Evolutionary conservation across 2,329 filamentous ascomycete genomes (phyloP), one percentile per base, ranked within the genome.

Genomic region (Botrytis galanthina): DNA sequence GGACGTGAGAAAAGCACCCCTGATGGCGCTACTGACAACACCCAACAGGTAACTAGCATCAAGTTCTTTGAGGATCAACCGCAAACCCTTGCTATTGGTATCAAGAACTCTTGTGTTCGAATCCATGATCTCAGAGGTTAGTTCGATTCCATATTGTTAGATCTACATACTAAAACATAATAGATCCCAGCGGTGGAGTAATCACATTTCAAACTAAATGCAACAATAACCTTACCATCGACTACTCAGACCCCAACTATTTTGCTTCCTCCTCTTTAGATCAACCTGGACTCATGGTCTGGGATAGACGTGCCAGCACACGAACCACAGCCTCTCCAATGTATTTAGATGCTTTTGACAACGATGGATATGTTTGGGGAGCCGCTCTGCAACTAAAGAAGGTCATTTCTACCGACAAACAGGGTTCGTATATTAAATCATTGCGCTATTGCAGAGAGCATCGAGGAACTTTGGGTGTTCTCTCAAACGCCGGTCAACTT

Each of bases 51-150:
- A 37, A 93, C 92, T 1, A 95, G 92, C 79, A 90, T 95, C 78
- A 91, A 92, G 78, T 97, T 95, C 84, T 95, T 95, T 74, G 88
- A 92, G 74, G 89, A 92, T 76, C 91, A 90, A 76, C 92, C 93
- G 14, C 89, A 93, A 75, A 92, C 91, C 35, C 84, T 96, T 18
- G 89, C 95, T 42, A 90, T 91, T 42, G 93, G 92, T 1, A 91
- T 95, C 68, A 93, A 93, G 77, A 89, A 91, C 61, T 89, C 93
- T 76, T 92, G 91, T 54, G 86, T 96, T 63, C 87, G 92, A 26
- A 88, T 95, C 42, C 93, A 94, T 78, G 93, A 96, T 82, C 85
- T 97, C 69, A 85, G 93, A 86, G 92, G 92, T 93, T 83, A 77
- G 81, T 78, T 54, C 42, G 51, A 35, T 39, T 48, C 14, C n/a